Base-by-base conservation (phyloP, 2,329 filamentous ascomycete species). In the Aphanocladium album region DNA sequence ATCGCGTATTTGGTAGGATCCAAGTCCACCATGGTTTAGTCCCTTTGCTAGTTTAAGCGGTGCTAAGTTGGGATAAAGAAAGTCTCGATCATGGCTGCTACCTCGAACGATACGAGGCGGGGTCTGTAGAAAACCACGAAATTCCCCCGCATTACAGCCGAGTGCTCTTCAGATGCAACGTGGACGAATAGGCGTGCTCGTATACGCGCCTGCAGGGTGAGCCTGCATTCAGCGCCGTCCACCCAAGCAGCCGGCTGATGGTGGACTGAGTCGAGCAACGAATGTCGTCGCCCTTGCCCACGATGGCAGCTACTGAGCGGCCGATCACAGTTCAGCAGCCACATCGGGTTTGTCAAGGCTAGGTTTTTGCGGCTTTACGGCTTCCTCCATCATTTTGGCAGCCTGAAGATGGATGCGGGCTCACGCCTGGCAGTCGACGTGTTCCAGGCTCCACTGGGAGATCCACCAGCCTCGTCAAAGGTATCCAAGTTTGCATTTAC, bases 1-100 rank as follows among this genome's bases (percentile, higher is more conserved):
- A 60, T 66, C 2, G 66, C 67, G 55, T 75, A 74, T 45, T 45
- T 45, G n/a, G 41, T 45, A 45, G 41, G 41, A 45, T 45, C 41
- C 11, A 45, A 45, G 41, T 45, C 41, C 41, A 45, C 41, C 41
- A 45, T 45, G 41, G 41, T 45, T n/a, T 45, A 45, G 41, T 45
- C 41, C 41, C 41, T 45, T 43, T 43, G 39, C 39, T 21, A 45
- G 41, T 45, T 45, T 45, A n/a, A 45, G 19, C 4, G 41, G 41
- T 45, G 11, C 41, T 45, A 45, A 45, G 41, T 45, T 45, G 41
- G 41, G 41, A 45, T 45, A 45, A 45, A 45, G 41, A 45, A 45
- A 45, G 41, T 45, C n/a, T 45, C 41, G 41, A 21, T 45, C 41
- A 45, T 45, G 17, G 41, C 11, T 45, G 41, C 41, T 45, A 45